These are phyloP conservation scores for Brassica balearica DNA, from an alignment of 441 rosid genomes.

Conservation along the genomic window DNA sequence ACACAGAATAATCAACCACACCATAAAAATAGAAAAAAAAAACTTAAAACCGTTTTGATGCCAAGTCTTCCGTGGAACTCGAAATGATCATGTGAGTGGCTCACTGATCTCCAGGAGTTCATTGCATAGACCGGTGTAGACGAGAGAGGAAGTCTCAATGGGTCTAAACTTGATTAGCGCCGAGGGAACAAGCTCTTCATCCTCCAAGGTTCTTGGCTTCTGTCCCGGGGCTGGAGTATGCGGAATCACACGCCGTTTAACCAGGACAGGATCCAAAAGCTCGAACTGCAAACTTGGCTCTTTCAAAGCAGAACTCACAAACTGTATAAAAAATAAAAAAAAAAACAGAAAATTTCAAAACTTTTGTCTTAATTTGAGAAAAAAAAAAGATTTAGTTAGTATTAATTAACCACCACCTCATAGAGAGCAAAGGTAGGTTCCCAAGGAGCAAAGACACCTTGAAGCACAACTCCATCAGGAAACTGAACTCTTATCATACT, in stretches of 20 bases:
- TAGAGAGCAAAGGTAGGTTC: conserved; percentile 80
- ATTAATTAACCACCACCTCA: conserved; percentile 51
- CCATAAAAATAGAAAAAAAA: background rate
- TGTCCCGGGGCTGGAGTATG: conserved; percentile 55
- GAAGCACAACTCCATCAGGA: conserved; percentile 93
- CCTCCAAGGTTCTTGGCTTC: conserved; percentile 68
- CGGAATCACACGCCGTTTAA: conserved; percentile 73
- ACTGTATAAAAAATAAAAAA: conserved; percentile 47
- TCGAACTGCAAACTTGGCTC: conserved; percentile 85
- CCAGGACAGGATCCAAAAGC: conserved; percentile 67
- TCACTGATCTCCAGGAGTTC: conserved; percentile 71
- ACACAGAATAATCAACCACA: conserved; percentile 3
- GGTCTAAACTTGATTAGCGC: conserved; percentile 88
- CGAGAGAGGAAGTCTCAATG: conserved; percentile 60
- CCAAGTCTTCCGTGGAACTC: background rate
- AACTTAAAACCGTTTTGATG: background rate
- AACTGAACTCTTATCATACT: conserved; percentile 78
- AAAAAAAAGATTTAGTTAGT: background rate
- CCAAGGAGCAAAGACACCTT: conserved; percentile 88
- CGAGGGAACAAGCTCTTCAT: conserved; percentile 85
- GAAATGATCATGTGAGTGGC: conserved; percentile 48
- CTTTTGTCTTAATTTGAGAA: background rate
- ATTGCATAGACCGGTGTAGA: conserved; percentile 77
- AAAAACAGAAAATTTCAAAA: background rate
- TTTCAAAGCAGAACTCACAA: conserved; percentile 78